Evolutionary conservation across 805 yeast species (phyloP).

Genomic region (Saccharomyces paradoxus): DNA sequence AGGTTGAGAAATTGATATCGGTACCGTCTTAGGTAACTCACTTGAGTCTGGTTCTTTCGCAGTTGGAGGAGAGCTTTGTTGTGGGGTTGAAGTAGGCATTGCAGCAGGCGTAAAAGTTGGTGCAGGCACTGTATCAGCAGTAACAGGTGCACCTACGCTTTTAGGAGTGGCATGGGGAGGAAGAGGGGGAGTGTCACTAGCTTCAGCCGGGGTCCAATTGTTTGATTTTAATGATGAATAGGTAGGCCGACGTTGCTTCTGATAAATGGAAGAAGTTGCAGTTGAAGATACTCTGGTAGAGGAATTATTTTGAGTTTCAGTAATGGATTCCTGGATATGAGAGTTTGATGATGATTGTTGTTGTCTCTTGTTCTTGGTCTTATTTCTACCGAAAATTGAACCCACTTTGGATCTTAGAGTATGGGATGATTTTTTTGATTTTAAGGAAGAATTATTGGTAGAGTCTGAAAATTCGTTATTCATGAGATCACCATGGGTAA

Average conservation of each 20-base stretch:
- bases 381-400: constrained; percentile 62
- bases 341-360: constrained; percentile 4
- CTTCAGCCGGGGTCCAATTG: not conserved
- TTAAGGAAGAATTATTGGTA: constrained; percentile 24
- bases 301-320: constrained; percentile 3
- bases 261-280: not conserved
- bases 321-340: constrained; percentile 3
- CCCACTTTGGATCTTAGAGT: constrained; percentile 65
- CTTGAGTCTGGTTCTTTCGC: not conserved
- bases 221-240: not conserved
- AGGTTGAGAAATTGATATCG: constrained; percentile 27
- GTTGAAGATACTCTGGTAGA: not conserved
- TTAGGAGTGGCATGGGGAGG: constrained; percentile 2
- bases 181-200: not conserved
- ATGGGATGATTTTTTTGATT: constrained; percentile 28
- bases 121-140: constrained; percentile 11
- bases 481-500: constrained; percentile 27
- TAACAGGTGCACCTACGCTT: constrained; percentile 7
- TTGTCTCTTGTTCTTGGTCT: constrained; percentile 32
- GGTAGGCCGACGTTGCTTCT: not conserved
- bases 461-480: constrained; percentile 27
- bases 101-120: not conserved
- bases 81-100: not conserved
- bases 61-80: not conserved
- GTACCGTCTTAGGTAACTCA: constrained; percentile 3